Percentiles rank a stretch among this genome's conserved stretches.
Conservation (phyloP, 139 green algal genomes). For the Mesotaenium endlicherianum region DNA sequence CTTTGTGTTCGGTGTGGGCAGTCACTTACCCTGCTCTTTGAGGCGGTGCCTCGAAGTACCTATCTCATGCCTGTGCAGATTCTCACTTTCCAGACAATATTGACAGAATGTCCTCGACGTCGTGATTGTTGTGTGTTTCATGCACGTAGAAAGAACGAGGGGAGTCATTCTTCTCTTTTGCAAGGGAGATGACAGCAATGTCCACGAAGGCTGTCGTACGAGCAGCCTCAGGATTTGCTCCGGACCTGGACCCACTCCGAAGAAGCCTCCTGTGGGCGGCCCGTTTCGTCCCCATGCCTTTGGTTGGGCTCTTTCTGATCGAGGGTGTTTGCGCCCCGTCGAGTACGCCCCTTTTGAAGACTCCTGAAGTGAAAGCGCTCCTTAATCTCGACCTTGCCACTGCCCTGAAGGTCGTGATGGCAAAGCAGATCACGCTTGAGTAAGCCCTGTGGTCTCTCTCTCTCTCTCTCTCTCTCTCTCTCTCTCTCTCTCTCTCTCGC, state of each 20-base stretch:
- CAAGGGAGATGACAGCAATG: conserved; percentile 11
- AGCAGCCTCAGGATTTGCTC: conserved; percentile 12
- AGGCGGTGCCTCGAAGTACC: no score
- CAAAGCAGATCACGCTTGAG: conserved; percentile 40
- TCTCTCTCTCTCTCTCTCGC: no score
- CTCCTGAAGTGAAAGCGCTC: conserved; percentile 32
- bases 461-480: no score
- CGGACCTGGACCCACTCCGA: conserved; percentile 12
- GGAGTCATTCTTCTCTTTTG: conserved; percentile 49
- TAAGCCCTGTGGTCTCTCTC: no score
- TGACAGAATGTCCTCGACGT: no score
- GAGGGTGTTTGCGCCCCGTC: conserved; percentile 33
- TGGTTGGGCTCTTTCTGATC: conserved; percentile 52
- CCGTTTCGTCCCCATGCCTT: conserved; percentile 49
- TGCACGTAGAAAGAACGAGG: conserved; percentile 41
- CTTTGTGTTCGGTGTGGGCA: no score
- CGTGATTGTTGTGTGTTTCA: not conserved
- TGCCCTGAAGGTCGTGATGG: conserved; percentile 48
- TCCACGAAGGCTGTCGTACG: conserved; percentile 43
- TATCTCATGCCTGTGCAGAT: no score
- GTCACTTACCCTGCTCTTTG: no score
- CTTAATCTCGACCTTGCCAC: conserved; percentile 41
- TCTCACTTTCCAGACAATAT: no score
- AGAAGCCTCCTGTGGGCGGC: conserved; percentile 15
- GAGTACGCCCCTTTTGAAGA: conserved; percentile 8